Evolutionary conservation across 768 basidiomycete species (phyloP), one percentile per base, ranked within the genome.

Genomic region (Leccinum boreale): DNA sequence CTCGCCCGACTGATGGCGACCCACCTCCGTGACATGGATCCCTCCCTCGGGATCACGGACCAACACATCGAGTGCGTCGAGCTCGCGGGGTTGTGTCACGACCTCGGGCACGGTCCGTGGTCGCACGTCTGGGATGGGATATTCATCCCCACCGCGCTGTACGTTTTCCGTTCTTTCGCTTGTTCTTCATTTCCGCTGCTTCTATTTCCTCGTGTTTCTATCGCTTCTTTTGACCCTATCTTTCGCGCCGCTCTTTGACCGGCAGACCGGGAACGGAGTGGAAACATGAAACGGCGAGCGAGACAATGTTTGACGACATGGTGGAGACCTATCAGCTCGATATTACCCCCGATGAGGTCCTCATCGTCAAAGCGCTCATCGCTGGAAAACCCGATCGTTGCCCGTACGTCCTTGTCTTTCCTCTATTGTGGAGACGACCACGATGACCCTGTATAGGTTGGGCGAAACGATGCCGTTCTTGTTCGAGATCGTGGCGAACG

Each of bases 31-130:
- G 66, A 74, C 14, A 76, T 69, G 7, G 91, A 94, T 59, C 83
- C 82, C 0, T 74, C 81, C 10, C 78, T 93, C 1, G 73, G 72
- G 0, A 90, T 93, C 57, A 85, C 84, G 0, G 78, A 85, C 46
- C 79, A 89, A 19, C 90, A 94, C 58, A 77, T 92, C 29, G 77
- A 79, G 51, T 93, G 92, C 58, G 85, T 93, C 17, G 86, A 89
- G 57, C 75, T 93, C 23, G 91, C 91, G 0, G 92, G 90, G 0
- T 75, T 92, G 3, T 92, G 90, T 56, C 92, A 93, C 63, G 91
- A 93, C 69, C 81, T 93, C 4, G 91, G 90, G 0, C 91, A 92
- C 64, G 92, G 92, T 0, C 91, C 91, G 0, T 92, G 88, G 85
- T 87, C 85, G 58, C 92, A 94, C 68, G 86, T 93, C 8, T 94